These are phyloP conservation scores for Ganoderma lingzhi DNA, from an alignment of 1,284 basidiomycete genomes.

Conservation along the genomic window DNA sequence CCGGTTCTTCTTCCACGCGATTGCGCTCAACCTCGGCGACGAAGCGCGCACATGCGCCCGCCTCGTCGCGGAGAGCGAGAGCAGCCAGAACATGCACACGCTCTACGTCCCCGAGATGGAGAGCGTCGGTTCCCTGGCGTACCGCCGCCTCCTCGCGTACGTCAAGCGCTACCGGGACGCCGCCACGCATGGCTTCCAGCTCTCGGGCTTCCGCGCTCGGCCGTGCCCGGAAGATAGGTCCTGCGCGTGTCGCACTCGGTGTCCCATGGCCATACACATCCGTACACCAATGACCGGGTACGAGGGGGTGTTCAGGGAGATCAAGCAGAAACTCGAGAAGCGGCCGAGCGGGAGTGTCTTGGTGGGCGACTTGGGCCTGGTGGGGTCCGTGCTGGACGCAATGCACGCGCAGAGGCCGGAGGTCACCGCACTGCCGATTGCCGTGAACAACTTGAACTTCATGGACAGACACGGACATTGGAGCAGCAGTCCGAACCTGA, in stretches of 20 bases:
- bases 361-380: neutral
- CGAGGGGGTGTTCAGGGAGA: neutral
- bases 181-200: neutral
- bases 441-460: neutral
- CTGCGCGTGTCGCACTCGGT: slow-evolving; percentile 6
- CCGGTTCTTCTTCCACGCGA: slow-evolving; percentile 11
- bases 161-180: neutral
- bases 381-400: slow-evolving; percentile 1
- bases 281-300: neutral
- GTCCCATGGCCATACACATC: neutral
- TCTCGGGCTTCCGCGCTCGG: neutral
- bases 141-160: slow-evolving; percentile 11
- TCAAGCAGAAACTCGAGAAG: slow-evolving; percentile 3
- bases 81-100: neutral
- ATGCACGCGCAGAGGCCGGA: neutral
- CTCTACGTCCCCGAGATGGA: slow-evolving; percentile 7
- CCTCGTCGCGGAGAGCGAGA: slow-evolving; percentile 1
- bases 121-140: neutral
- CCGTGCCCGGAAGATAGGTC: neutral
- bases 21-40: neutral
- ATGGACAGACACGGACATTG: neutral
- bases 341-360: neutral
- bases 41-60: neutral
- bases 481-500: neutral
- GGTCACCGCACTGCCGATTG: neutral